These are phyloP conservation scores for Lipomyces orientalis DNA, from an alignment of 805 yeast species.

Conservation along the genomic window DNA sequence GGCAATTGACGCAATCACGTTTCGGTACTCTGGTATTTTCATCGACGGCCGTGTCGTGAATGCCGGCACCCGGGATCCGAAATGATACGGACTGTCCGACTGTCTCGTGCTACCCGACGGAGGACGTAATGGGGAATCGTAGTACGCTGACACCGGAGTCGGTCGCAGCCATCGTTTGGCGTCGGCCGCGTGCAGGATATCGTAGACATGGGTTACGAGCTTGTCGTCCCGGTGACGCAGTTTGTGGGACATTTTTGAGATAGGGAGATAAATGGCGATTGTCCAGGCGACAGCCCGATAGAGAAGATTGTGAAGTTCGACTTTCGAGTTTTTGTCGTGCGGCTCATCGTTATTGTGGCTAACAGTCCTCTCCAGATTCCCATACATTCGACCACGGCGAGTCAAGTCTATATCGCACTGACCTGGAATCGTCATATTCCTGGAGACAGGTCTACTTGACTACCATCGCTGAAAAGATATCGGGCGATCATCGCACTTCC, in stretches of 20 bases:
- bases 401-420: too few species aligned
- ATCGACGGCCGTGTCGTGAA: conserved; percentile 12
- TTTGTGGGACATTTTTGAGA: background rate
- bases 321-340: background rate
- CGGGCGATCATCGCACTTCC: too few species aligned
- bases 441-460: too few species aligned
- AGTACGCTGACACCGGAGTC: background rate
- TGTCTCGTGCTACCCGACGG: background rate
- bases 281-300: background rate
- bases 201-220: background rate
- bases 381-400: too few species aligned
- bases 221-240: background rate
- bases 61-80: conserved; percentile 11
- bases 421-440: too few species aligned
- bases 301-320: background rate
- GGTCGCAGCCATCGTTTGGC: background rate
- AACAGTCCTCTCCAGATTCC: too few species aligned
- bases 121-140: background rate
- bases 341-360: background rate
- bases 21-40: conserved; percentile 13
- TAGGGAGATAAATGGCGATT: background rate
- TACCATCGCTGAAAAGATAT: too few species aligned
- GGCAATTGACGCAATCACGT: conserved; percentile 18
- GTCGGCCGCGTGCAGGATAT: background rate
- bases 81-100: background rate